Evolutionary conservation across 169 alveolate genomes (phyloP).

Genomic region (Plasmodium billcollinsi): DNA sequence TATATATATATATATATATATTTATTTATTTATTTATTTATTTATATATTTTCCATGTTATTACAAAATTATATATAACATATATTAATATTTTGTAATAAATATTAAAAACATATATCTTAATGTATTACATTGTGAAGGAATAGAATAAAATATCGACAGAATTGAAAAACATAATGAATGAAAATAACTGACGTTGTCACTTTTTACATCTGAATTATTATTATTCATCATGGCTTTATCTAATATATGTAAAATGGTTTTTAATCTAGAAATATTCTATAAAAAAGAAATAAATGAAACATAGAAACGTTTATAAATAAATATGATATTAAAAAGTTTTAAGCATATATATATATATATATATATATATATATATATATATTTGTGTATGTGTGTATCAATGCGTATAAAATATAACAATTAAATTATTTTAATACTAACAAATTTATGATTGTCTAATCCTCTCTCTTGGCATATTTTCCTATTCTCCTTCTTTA

Average conservation of each 20-base stretch:
- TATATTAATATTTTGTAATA: background rate
- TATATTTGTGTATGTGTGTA: too few relatives aligned
- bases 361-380: too few relatives aligned
- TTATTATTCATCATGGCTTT: background rate
- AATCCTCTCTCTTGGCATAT: slow-evolving; percentile 61
- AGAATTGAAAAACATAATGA: slow-evolving; percentile 59
- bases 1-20: too few relatives aligned
- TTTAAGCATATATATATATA: too few relatives aligned
- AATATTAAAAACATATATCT: background rate
- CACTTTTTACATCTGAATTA: background rate
- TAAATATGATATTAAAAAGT: background rate
- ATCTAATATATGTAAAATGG: slow-evolving; percentile 50
- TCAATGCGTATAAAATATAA: background rate
- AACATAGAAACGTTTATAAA: slow-evolving; percentile 1
- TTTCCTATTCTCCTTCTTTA: slow-evolving; percentile 41
- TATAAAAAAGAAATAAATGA: slow-evolving; percentile 10
- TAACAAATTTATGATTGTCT: slow-evolving; percentile 68
- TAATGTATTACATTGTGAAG: slow-evolving; percentile 63
- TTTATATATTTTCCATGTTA: background rate
- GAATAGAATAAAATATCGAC: slow-evolving; percentile 74
- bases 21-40: too few relatives aligned
- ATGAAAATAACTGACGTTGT: slow-evolving; percentile 32
- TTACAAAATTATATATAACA: background rate
- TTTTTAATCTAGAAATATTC: slow-evolving; percentile 63
- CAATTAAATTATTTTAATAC: slow-evolving; percentile 1